These are phyloP conservation scores for Marchantia polymorpha DNA, from an alignment of 225 moss, liverwort and hornwort genomes.

Conservation along the genomic window DNA sequence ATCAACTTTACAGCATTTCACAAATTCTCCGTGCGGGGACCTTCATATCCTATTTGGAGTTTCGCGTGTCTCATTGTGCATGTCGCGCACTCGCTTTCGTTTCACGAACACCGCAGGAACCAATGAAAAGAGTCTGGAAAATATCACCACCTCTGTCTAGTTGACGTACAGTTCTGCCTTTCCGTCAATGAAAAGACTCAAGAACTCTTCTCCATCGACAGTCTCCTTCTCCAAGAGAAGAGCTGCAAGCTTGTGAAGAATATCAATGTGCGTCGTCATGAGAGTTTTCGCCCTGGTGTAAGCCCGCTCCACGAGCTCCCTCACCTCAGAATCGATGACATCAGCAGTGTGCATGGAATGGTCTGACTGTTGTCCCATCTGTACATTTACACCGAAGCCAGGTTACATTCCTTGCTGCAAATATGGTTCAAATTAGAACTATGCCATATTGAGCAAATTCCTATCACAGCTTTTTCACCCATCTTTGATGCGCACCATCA, in stretches of 20 bases:
- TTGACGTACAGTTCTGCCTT: slow-evolving; percentile 76
- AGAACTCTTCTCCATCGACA: slow-evolving; percentile 71
- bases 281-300: slow-evolving; percentile 59
- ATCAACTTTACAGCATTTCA: slow-evolving; percentile 9
- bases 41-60: background rate
- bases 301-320: slow-evolving; percentile 64
- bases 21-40: background rate
- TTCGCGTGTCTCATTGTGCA: background rate
- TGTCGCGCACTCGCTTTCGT: background rate
- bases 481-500: too few relatives aligned
- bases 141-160: slow-evolving; percentile 15
- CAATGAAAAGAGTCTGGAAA: background rate
- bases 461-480: background rate
- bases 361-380: slow-evolving; percentile 68
- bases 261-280: slow-evolving; percentile 72
- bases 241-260: slow-evolving; percentile 62
- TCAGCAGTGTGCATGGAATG: slow-evolving; percentile 81
- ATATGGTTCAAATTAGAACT: background rate
- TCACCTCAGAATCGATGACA: slow-evolving; percentile 61
- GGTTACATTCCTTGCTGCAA: too few relatives aligned
- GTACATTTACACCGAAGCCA: background rate
- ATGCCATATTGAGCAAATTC: background rate
- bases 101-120: background rate
- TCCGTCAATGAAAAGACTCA: slow-evolving; percentile 67
- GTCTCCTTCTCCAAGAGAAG: slow-evolving; percentile 75